phyloP scores from a whole-genome alignment of 208 protist species.

The Leptomonas pyrrhocoris region DNA sequence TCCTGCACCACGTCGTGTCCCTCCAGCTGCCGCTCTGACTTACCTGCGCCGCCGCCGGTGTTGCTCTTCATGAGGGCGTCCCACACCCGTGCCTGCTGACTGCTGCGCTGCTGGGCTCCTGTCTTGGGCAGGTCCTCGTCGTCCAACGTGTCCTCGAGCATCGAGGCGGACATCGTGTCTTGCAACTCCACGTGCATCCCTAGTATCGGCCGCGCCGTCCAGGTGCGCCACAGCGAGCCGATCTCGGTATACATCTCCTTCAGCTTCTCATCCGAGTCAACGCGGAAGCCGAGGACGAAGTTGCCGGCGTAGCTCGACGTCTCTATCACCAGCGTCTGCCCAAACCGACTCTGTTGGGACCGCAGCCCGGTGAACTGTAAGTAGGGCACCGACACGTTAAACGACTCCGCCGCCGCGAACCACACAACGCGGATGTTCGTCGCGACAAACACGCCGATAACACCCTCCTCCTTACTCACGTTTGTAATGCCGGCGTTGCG shows the following conservation, averaged over 20 bases:
- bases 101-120: background rate
- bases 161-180: conserved; percentile 10
- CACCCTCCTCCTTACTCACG: conserved; percentile 90
- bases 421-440: conserved; percentile 97
- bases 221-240: conserved; percentile 80
- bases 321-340: conserved; percentile 82
- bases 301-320: conserved; percentile 64
- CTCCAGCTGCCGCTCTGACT: conserved; percentile 35
- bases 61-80: background rate
- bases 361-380: conserved; percentile 86
- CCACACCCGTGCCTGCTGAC: conserved; percentile 9
- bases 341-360: conserved; percentile 84
- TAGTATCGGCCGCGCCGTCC: conserved; percentile 76
- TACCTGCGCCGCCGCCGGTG: background rate
- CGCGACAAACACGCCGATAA: conserved; percentile 92
- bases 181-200: conserved; percentile 64
- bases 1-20: conserved; percentile 82
- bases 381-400: conserved; percentile 97
- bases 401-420: conserved; percentile 88
- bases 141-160: conserved; percentile 5
- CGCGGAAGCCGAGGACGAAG: conserved; percentile 90
- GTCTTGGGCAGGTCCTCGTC: conserved; percentile 5
- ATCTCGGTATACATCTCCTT: conserved; percentile 83
- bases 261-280: conserved; percentile 78
- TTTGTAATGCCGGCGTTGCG: conserved; percentile 90